Percentiles rank a stretch among this genome's conserved stretches.
Conservation (phyloP, 768 basidiomycete species). For the Cyclocybe aegerita region DNA sequence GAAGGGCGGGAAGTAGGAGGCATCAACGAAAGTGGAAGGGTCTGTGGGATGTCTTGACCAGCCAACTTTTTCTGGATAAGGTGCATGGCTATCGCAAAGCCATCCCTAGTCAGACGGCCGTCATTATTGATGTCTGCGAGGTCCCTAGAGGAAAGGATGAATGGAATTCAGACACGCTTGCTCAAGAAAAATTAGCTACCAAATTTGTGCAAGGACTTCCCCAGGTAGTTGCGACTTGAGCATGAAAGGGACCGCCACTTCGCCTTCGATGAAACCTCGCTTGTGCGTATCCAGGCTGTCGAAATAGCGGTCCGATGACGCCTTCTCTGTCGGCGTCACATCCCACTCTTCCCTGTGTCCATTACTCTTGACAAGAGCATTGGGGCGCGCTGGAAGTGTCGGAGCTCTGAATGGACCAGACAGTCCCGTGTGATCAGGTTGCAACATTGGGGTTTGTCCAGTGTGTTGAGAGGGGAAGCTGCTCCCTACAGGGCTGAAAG, state of each 20-base stretch:
- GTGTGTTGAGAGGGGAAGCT: slow-evolving; percentile 63
- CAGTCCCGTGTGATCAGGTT: slow-evolving; percentile 49
- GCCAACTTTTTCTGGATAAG: slow-evolving; percentile 85
- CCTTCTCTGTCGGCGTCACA: slow-evolving; percentile 79
- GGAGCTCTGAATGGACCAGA: slow-evolving; percentile 28
- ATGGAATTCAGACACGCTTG: background rate
- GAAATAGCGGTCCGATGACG: slow-evolving; percentile 75
- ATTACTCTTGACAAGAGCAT: slow-evolving; percentile 21
- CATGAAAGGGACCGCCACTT: slow-evolving; percentile 95
- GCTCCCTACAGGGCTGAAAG: slow-evolving; percentile 54
- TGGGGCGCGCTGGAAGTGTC: slow-evolving; percentile 40
- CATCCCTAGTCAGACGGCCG: slow-evolving; percentile 83
- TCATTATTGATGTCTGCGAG: slow-evolving; percentile 87
- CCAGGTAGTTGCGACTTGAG: slow-evolving; percentile 83
- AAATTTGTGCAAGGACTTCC: slow-evolving; percentile 84
- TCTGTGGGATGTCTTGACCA: slow-evolving; percentile 72
- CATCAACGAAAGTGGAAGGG: slow-evolving; percentile 71
- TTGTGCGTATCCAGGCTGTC: slow-evolving; percentile 74
- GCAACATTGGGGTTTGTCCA: slow-evolving; percentile 51
- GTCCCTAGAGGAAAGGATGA: slow-evolving; percentile 60
- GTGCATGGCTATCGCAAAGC: slow-evolving; percentile 95
- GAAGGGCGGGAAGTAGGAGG: slow-evolving; percentile 75
- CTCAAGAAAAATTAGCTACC: slow-evolving; percentile 50
- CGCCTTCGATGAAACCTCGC: slow-evolving; percentile 85
- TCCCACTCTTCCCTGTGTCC: slow-evolving; percentile 61